A percentile compares a stretch with the other conserved stretches of the same genome.
Evolutionary conservation across 257 asterid genomes (phyloP).

Genomic region (Fraxinus quadrangulata): DNA sequence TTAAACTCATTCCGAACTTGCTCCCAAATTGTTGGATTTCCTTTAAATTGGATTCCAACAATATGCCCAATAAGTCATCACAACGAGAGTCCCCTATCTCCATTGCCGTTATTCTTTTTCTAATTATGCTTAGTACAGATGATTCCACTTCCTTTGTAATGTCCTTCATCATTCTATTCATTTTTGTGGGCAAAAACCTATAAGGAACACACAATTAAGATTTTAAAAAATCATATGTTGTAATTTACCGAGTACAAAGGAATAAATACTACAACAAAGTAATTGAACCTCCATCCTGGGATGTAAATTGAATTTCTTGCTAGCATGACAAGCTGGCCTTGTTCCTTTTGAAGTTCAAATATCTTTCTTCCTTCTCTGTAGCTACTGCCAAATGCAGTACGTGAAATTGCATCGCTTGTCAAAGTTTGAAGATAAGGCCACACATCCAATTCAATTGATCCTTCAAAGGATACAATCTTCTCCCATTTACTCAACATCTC

Average conservation of each 20-base stretch:
- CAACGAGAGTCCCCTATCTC: conserved; percentile 18
- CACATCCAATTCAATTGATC: conserved; percentile 36
- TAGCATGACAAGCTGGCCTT: conserved; percentile 11
- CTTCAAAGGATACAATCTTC: conserved; percentile 19
- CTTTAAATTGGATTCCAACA: conserved; percentile 38
- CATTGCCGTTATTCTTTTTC: conserved; percentile 22
- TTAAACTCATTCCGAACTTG: conserved; percentile 32
- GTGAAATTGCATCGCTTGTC: conserved; percentile 44
- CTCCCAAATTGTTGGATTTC: conserved; percentile 36
- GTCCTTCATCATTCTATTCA: conserved; percentile 37
- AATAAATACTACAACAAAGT: background rate
- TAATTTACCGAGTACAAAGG: background rate
- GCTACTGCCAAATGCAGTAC: conserved; percentile 50
- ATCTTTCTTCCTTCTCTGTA: conserved; percentile 44
- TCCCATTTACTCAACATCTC: conserved; percentile 53
- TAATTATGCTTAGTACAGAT: conserved; percentile 24
- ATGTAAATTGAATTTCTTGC: conserved; percentile 17
- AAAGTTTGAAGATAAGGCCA: conserved; percentile 43
- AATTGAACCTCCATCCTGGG: conserved; percentile 36
- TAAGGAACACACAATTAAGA: background rate
- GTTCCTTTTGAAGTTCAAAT: conserved; percentile 40
- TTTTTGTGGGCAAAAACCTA: conserved; percentile 42
- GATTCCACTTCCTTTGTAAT: conserved; percentile 29
- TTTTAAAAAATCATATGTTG: background rate
- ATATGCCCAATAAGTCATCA: conserved; percentile 37